Evolutionary conservation across 768 basidiomycete genomes (phyloP).

Genomic region (Wakefieldia striispora): DNA sequence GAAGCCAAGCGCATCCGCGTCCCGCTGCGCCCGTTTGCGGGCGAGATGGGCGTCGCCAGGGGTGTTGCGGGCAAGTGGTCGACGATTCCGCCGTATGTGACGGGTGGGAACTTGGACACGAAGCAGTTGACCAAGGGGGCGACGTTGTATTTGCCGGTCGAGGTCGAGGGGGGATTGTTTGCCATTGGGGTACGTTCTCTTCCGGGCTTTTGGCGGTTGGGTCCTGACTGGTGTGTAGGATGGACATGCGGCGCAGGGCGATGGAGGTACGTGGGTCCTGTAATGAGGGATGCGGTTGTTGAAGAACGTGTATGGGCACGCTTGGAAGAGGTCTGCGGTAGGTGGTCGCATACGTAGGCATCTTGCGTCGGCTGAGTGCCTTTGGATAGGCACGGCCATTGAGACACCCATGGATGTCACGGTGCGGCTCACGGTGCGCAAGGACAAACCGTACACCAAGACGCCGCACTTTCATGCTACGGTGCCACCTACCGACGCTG

Average conservation of each 20-base stretch:
- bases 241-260: slow-evolving; percentile 66
- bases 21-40: slow-evolving; percentile 56
- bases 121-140: slow-evolving; percentile 53
- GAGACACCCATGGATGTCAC: slow-evolving; percentile 59
- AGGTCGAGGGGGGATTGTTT: slow-evolving; percentile 59
- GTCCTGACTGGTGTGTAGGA: slow-evolving; percentile 36
- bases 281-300: background rate
- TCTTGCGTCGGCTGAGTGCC: background rate
- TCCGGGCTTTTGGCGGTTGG: no score
- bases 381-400: slow-evolving; percentile 51
- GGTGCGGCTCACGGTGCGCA: slow-evolving; percentile 54
- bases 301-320: background rate
- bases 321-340: slow-evolving; percentile 56
- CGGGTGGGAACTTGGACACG: slow-evolving; percentile 63
- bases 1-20: slow-evolving; percentile 46
- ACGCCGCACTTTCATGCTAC: slow-evolving; percentile 54
- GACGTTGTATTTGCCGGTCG: slow-evolving; percentile 56
- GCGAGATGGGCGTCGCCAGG: slow-evolving; percentile 63
- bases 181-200: slow-evolving; percentile 47
- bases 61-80: slow-evolving; percentile 50
- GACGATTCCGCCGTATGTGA: slow-evolving; percentile 61
- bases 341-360: slow-evolving; percentile 11
- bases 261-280: slow-evolving; percentile 48
- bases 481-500: slow-evolving; percentile 12
- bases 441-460: slow-evolving; percentile 54